These are phyloP conservation scores for Bonia amplexicaulis DNA, from an alignment of 176 grass and related monocot species.

Conservation along the genomic window DNA sequence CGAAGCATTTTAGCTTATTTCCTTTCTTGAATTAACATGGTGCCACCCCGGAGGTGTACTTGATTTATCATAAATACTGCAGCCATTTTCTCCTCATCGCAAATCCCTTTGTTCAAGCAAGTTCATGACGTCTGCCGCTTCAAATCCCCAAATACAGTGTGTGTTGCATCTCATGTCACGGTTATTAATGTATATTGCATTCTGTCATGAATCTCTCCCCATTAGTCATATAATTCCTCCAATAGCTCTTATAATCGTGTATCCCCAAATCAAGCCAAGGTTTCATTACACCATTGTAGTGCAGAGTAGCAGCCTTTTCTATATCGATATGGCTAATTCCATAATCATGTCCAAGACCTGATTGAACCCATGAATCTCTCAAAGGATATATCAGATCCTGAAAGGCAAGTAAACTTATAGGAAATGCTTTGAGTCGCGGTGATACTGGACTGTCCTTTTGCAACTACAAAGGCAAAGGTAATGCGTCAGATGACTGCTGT, in stretches of 20 bases:
- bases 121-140: not conserved
- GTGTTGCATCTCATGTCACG: not conserved
- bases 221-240: slow-evolving; percentile 52
- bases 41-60: not conserved
- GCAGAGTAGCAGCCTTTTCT: slow-evolving; percentile 41
- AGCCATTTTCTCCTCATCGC: not conserved
- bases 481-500: not conserved
- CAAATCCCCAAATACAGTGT: not conserved
- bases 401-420: slow-evolving; percentile 57
- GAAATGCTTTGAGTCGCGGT: slow-evolving; percentile 37
- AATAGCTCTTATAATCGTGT: slow-evolving; percentile 51
- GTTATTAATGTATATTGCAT: slow-evolving; percentile 55
- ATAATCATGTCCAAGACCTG: slow-evolving; percentile 56
- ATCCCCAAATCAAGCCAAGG: slow-evolving; percentile 74
- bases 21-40: not conserved
- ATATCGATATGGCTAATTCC: slow-evolving; percentile 29
- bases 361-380: slow-evolving; percentile 53
- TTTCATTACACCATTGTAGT: slow-evolving; percentile 81
- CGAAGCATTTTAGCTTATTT: not conserved
- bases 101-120: not conserved
- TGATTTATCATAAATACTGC: not conserved
- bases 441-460: slow-evolving; percentile 32
- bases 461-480: slow-evolving; percentile 25
- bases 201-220: slow-evolving; percentile 59
- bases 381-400: slow-evolving; percentile 64